These are phyloP conservation scores for Pythium coloratum DNA, from an alignment of 352 stramenopile species.

Conservation along the genomic window DNA sequence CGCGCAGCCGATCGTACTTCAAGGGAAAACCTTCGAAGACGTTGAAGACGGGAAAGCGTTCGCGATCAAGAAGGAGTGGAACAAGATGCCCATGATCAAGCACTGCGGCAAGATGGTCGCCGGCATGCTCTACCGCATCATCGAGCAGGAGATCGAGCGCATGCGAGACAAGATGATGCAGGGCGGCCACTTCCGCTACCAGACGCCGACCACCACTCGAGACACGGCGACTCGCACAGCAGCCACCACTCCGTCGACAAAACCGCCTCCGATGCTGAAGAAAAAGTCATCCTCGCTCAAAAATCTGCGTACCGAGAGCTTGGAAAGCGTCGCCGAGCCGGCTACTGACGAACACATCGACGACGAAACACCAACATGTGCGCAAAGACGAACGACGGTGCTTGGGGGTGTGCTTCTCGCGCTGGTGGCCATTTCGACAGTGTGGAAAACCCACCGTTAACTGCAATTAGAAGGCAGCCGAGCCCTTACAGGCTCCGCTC, in stretches of 20 bases:
- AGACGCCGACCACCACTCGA: constrained; percentile 12
- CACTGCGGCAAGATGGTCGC: constrained; percentile 75
- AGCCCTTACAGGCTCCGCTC: constrained; percentile 9
- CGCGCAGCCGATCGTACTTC: constrained; percentile 63
- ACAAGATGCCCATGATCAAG: constrained; percentile 86
- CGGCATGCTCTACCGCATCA: constrained; percentile 85
- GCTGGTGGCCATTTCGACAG: constrained; percentile 12
- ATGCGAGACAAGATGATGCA: constrained; percentile 40
- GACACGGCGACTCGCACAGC: neutral
- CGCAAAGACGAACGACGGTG: constrained; percentile 10
- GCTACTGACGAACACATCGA: neutral
- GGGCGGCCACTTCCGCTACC: constrained; percentile 32
- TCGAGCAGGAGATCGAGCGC: constrained; percentile 76
- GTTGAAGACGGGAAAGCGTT: constrained; percentile 32
- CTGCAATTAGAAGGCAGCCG: neutral
- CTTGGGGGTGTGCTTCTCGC: constrained; percentile 18
- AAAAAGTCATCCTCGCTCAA: constrained; percentile 17
- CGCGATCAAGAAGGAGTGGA: constrained; percentile 56
- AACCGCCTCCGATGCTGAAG: neutral
- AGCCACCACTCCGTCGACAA: neutral
- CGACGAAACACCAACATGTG: neutral
- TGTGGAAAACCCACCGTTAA: constrained; percentile 15
- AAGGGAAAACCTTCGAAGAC: constrained; percentile 82
- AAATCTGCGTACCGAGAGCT: constrained; percentile 16
- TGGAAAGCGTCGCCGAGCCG: constrained; percentile 12